Conservation (phyloP, 306 rosid species). For the Cicer yamashitae region DNA sequence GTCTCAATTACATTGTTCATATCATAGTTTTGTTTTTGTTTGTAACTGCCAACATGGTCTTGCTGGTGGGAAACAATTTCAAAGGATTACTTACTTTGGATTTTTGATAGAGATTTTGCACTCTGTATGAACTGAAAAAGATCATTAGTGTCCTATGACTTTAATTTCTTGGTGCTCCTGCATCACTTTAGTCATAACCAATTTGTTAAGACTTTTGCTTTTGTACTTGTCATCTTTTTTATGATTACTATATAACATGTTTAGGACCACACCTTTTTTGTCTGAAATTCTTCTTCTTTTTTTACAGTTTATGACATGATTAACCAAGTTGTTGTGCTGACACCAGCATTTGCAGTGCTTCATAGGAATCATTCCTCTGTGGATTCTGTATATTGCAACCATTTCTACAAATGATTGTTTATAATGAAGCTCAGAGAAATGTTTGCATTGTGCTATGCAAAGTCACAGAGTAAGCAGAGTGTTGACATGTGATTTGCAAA, state of each 20-base stretch:
- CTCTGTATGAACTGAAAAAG: conserved; percentile 39
- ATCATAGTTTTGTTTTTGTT: conserved; percentile 15
- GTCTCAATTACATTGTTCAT: conserved; percentile 31
- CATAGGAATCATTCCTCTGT: conserved; percentile 39
- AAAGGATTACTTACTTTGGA: conserved; percentile 36
- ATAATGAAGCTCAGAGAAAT: conserved; percentile 46
- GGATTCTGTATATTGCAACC: conserved; percentile 16
- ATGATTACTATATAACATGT: conserved; percentile 33
- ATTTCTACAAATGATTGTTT: conserved; percentile 48
- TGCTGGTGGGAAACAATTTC: conserved; percentile 42
- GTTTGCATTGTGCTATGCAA: conserved; percentile 42
- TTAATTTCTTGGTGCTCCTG: conserved; percentile 47
- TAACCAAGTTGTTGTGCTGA: conserved; percentile 39
- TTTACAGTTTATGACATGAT: conserved; percentile 33
- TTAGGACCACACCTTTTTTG: conserved; percentile 38
- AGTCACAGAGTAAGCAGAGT: conserved; percentile 28
- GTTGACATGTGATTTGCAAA: conserved; percentile 12
- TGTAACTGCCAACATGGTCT: conserved; percentile 38
- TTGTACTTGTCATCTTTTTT: conserved; percentile 22
- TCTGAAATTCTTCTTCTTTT: conserved; percentile 11
- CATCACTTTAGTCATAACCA: conserved; percentile 30
- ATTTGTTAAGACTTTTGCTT: conserved; percentile 39
- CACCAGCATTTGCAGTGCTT: conserved; percentile 31
- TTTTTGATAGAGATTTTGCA: conserved; percentile 44
- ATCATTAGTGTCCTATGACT: conserved; percentile 37